Conservation (phyloP, 495 filamentous ascomycete genomes). For the Tuber magnatum region DNA sequence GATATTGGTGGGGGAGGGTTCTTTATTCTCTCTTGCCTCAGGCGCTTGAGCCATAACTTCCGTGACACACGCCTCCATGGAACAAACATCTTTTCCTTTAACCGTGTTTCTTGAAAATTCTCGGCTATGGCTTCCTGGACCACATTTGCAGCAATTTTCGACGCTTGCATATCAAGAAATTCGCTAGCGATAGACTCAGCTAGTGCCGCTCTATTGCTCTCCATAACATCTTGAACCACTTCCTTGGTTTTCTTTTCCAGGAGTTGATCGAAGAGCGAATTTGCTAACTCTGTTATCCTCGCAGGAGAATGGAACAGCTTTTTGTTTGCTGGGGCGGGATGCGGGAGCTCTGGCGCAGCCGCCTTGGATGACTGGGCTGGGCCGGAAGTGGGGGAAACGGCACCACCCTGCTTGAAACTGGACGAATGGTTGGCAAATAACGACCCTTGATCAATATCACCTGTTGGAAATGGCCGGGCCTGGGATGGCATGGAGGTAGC, state of each 20-base stretch:
- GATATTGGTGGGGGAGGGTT: conserved; percentile 19
- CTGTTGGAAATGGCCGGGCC: not conserved
- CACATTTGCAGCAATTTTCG: conserved; percentile 23
- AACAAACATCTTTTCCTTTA: conserved; percentile 23
- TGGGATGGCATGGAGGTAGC: not conserved
- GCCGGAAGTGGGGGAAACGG: not conserved
- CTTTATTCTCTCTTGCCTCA: conserved; percentile 20
- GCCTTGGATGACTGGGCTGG: not conserved
- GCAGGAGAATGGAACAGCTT: conserved; percentile 24
- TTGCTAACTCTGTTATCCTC: conserved; percentile 23
- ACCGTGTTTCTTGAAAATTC: conserved; percentile 25
- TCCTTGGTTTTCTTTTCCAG: conserved; percentile 13
- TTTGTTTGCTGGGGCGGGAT: not conserved
- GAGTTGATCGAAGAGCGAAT: conserved; percentile 25
- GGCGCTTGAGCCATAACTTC: conserved; percentile 28
- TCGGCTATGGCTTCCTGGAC: conserved; percentile 23
- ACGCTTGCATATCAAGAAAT: conserved; percentile 21
- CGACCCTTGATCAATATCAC: not conserved
- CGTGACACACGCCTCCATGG: conserved; percentile 24
- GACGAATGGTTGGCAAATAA: not conserved
- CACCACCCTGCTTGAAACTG: not conserved
- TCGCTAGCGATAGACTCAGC: conserved; percentile 15
- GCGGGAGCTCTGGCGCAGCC: conserved; percentile 7
- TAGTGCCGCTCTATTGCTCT: conserved; percentile 12
- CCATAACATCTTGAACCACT: conserved; percentile 18